A percentile compares a stretch with the other conserved stretches of the same genome.
Conservation (phyloP, 2,329 filamentous ascomycete genomes). For the Colletotrichum chrysophilum region DNA sequence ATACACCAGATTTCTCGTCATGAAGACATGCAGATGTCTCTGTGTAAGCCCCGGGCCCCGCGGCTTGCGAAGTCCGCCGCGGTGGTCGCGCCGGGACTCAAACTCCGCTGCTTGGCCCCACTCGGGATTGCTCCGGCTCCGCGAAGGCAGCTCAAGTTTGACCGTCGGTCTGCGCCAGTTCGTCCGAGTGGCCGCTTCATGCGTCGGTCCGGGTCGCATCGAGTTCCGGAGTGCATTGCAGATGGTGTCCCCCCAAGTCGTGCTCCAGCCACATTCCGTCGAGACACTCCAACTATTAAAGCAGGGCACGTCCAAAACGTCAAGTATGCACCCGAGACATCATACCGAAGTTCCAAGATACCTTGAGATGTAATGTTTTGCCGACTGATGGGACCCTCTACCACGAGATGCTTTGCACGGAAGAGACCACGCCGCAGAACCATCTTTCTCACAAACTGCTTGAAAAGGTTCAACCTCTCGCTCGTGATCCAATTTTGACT, state of each 20-base stretch:
- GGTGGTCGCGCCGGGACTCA: neutral
- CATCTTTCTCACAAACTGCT: neutral
- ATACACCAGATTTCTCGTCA: neutral
- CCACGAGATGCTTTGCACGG: too few species aligned
- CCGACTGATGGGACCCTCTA: too few species aligned
- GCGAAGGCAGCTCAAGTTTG: neutral
- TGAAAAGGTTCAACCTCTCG: neutral
- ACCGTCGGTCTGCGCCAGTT: neutral
- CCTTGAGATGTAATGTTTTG: too few species aligned
- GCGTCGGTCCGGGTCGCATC: rapidly evolving
- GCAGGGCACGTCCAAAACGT: too few species aligned
- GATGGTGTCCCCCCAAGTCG: rapidly evolving
- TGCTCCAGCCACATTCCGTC: neutral
- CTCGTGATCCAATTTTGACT: neutral
- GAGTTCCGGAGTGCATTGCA: neutral
- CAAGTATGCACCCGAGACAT: too few species aligned
- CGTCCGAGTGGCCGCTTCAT: neutral
- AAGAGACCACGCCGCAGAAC: too few species aligned
- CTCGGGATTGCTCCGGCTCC: neutral
- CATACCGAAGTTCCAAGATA: too few species aligned
- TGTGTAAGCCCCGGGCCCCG: neutral
- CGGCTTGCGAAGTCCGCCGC: neutral
- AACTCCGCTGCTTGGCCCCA: neutral
- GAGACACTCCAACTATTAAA: neutral
- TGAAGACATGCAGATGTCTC: neutral